Evolutionary conservation across 352 stramenopile genomes (phyloP), one percentile per base, ranked within the genome.

Genomic region (Phytophthora uliginosa): DNA sequence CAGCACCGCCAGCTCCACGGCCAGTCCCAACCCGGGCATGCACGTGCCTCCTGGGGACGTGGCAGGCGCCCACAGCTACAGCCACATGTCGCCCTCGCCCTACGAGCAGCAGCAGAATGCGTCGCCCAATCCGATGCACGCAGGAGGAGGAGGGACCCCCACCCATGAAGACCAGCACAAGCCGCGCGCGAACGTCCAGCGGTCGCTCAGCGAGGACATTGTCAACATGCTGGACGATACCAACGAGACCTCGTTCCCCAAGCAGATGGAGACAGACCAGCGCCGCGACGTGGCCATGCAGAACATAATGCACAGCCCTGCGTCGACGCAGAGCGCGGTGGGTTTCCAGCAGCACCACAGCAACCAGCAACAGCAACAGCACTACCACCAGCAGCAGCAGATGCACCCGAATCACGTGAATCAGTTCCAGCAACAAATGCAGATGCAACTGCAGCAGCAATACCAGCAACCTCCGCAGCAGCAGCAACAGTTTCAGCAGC

Each of bases 201-300:
- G 85, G 3, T 92, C 85, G 31, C 73, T 94, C 10, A 95, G 88
- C 52, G 88, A 95, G 53, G 88, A 95, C 65, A 81, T 95, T n/a
- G 86, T 88, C 61, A 90, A 78, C 40, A 90, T 95, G 83, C 65
- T 93, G 33, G 82, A 92, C 63, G 84, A 91, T 4, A 72, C 65
- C 20, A 81, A 81, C 22, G 80, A 83, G n/a, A 67, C 77, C n/a
- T 42, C 69, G 17, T 77, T 79, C 40, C 62, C 60, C 36, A 82
- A 80, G 65, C 72, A 77, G 8, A 58, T 79, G 47, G 74, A 79
- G n/a, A 34, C 34, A n/a, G 61, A 77, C 1, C 38, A 45, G 22
- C 56, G 68, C 0, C 63, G 62, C 7, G 59, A 72, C n/a, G 48
- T 61, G 26, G 52, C 57, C 9, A 73, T 78, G 62, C 71, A 81